Evolutionary conservation across 208 protist species (phyloP).

Genomic region (Trypanosoma conorhini): DNA sequence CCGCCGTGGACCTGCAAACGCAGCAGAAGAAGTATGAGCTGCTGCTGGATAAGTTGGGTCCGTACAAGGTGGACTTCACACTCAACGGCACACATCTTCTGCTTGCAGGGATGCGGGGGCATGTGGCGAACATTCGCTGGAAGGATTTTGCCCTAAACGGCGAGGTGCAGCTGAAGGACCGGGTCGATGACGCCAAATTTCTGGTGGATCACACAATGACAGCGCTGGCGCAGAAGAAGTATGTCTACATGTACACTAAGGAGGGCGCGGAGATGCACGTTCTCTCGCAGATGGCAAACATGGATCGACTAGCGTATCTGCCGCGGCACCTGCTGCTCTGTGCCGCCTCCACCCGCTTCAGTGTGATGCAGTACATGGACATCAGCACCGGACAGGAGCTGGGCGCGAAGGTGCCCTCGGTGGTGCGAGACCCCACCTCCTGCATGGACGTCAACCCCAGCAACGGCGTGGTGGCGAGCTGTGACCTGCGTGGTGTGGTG

Average conservation of each 20-base stretch:
- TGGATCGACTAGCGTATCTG: slow-evolving; percentile 95
- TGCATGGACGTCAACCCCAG: slow-evolving; percentile 91
- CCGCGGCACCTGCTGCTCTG: slow-evolving; percentile 98
- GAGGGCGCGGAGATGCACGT: slow-evolving; percentile 97
- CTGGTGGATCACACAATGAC: slow-evolving; percentile 98
- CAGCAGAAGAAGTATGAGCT: slow-evolving; percentile 94
- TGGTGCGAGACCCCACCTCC: slow-evolving; percentile 80
- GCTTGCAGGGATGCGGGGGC: slow-evolving; percentile 95
- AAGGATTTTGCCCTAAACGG: slow-evolving; percentile 86
- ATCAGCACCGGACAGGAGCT: slow-evolving; percentile 94
- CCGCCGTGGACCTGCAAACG: slow-evolving; percentile 92
- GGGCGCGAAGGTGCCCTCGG: slow-evolving; percentile 76
- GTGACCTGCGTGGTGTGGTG: slow-evolving; percentile 93
- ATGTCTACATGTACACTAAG: slow-evolving; percentile 99
- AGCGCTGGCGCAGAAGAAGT: slow-evolving; percentile 98
- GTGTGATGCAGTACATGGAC: slow-evolving; percentile 95
- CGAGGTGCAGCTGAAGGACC: slow-evolving; percentile 96
- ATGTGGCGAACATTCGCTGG: slow-evolving; percentile 97
- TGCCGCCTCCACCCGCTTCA: slow-evolving; percentile 80
- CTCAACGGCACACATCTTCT: slow-evolving; percentile 94
- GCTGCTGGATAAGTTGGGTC: slow-evolving; percentile 92
- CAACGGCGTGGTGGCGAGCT: slow-evolving; percentile 95
- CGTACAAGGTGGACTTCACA: slow-evolving; percentile 95
- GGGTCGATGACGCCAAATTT: slow-evolving; percentile 93
- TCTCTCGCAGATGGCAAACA: slow-evolving; percentile 94